Percentiles rank a stretch among this genome's conserved stretches.
Evolutionary conservation across 2,329 filamentous ascomycete genomes (phyloP).

Genomic region (Emergomyces orientalis): DNA sequence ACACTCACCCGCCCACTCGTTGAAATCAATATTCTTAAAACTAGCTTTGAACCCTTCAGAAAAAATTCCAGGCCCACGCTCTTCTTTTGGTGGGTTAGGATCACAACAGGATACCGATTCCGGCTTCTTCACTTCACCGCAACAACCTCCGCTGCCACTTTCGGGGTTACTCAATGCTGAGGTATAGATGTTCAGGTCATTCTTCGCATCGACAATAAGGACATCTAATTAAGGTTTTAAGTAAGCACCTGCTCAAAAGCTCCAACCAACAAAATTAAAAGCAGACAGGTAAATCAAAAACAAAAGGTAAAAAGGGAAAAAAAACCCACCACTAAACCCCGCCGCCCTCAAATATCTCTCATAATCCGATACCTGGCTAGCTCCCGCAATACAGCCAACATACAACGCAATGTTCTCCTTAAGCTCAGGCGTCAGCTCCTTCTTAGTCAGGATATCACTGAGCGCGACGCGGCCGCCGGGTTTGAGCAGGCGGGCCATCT

Average conservation of each 20-base stretch:
- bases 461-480: constrained; percentile 50
- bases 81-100: background rate
- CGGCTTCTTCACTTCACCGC: constrained; percentile 8
- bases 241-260: background rate
- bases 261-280: background rate
- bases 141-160: constrained; percentile 6
- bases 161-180: constrained; percentile 17
- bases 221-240: constrained; percentile 27
- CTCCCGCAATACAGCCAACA: constrained; percentile 52
- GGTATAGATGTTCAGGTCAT: constrained; percentile 43
- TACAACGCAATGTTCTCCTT: constrained; percentile 44
- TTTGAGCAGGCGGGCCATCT: constrained; percentile 51
- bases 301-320: background rate
- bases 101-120: background rate
- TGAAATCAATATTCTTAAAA: constrained; percentile 35
- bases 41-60: constrained; percentile 5
- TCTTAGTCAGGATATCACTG: constrained; percentile 50
- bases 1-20: constrained; percentile 44
- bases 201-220: constrained; percentile 38
- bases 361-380: constrained; percentile 46
- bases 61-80: background rate
- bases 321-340: constrained; percentile 41
- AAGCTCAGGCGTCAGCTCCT: constrained; percentile 42
- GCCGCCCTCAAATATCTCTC: constrained; percentile 42
- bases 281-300: background rate